Base-by-base conservation (phyloP, 352 stramenopile genomes). In the Pythium pyrilobum region DNA sequence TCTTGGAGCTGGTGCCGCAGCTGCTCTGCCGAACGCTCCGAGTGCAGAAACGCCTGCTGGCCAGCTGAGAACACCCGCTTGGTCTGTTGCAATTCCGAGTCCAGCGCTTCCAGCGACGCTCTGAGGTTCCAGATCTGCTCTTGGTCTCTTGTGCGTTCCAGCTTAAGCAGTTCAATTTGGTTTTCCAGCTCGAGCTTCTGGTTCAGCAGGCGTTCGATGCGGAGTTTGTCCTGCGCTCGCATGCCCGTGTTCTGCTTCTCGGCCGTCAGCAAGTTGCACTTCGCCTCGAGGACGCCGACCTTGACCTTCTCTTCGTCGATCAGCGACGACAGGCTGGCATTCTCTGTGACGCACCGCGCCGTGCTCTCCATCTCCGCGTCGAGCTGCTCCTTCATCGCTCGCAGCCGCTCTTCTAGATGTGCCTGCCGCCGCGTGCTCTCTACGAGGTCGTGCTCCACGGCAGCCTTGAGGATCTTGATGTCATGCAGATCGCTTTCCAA, bases 181-280 rank as follows among this genome's bases (percentile, higher is more conserved):
- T 77, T 76, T 54, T 94, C 77, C 0, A 92, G 66, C 42, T 94
- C 77, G 25, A 87, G 55, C 51, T 92, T 94, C 47, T 92, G 74
- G 49, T 90, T 90, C 0, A 92, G 40, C 0, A 93, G 56, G 11
- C 77, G 46, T 34, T 93, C 82, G 25, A 93, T 91, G 0, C 77
- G 78, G 15, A 89, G 62, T 37, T 90, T 90, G 56, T 93, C 82
- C 64, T 89, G 78, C 8, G 77, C 77, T 0, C 78, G 72, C 77
- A 90, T 90, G 11, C 74, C 79, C 4, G 71, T 82, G 47, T 88
- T 89, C 36, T 85, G 71, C 51, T 91, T 91, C 52, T 89, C 82
- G 0, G 69, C 72, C 12, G 69, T 64, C 5, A 90, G 40, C 1
- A 92, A 49, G 27, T 84, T 84, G 54, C 74, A 79, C 27, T 87